phyloP scores from a whole-genome alignment of 805 yeast species.

The Blastobotrys peoriensis region DNA sequence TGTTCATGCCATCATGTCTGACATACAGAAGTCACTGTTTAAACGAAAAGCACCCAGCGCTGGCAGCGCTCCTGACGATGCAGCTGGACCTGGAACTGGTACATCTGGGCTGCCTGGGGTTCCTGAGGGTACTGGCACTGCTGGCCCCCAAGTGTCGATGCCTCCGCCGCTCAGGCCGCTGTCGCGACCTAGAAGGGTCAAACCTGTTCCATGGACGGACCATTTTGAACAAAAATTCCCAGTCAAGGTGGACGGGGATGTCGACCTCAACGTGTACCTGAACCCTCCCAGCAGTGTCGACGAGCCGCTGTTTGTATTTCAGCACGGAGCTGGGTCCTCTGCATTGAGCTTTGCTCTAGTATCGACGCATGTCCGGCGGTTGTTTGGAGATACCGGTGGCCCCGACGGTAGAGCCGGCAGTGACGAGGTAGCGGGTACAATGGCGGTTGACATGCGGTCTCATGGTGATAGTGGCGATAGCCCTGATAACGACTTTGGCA shows the following conservation, averaged over 20 bases:
- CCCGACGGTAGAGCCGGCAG: constrained; percentile 6
- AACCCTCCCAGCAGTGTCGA: constrained; percentile 40
- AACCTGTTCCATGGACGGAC: constrained; percentile 27
- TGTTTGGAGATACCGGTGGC: constrained; percentile 18
- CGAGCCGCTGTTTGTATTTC: constrained; percentile 62
- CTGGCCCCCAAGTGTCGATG: too few relatives aligned
- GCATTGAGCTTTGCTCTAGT: constrained; percentile 68
- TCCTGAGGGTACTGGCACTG: too few relatives aligned
- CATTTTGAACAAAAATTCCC: constrained; percentile 31
- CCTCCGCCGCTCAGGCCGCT: background rate
- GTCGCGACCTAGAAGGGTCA: background rate
- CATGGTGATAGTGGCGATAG: constrained; percentile 50
- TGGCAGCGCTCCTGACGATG: background rate
- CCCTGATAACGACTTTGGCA: constrained; percentile 32
- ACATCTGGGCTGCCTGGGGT: too few relatives aligned
- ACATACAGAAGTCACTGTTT: constrained; percentile 15
- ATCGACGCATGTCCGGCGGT: constrained; percentile 30
- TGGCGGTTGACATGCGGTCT: constrained; percentile 77
- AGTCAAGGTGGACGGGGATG: constrained; percentile 14
- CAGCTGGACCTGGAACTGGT: too few relatives aligned
- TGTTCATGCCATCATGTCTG: too few relatives aligned
- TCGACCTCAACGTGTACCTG: constrained; percentile 51
- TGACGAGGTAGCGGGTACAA: constrained; percentile 47
- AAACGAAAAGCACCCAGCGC: constrained; percentile 9
- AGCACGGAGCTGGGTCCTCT: constrained; percentile 95